Evolutionary conservation across 495 filamentous ascomycete species (phyloP), one percentile per base, ranked within the genome.

Genomic region (Recurvomyces mirabilis): DNA sequence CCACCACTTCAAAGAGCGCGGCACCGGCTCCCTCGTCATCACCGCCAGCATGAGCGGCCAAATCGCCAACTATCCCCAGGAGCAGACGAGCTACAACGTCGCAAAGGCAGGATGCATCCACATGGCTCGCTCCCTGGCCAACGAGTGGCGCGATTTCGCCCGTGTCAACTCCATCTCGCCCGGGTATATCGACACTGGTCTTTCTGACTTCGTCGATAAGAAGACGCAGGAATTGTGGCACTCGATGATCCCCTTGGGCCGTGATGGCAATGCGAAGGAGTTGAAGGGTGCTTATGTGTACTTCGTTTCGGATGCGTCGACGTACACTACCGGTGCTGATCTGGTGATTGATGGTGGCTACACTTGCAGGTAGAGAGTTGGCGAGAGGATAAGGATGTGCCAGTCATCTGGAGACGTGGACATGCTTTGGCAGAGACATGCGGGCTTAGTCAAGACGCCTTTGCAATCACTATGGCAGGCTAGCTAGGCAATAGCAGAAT

Each of bases 241-340:
- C 53, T 68, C 63, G 47, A 87, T 86, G 82, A 86, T 85, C 36
- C 82, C 83, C 3, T 71, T 87, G 69, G 79, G 78, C 17, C 72
- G 83, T 14, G 68, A 82, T 36, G 83, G 82, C 24, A 65, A 81
- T 20, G 81, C 82, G 0, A 84, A 85, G 70, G 84, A 89, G 72
- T 60, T 89, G 28, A 89, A 89, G 75, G 83, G 79, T 4, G 81
- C 80, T 4, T 89, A 87, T 60, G 78, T 87, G 5, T 89, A 87
- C 58, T 60, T 89, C 49, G 68, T 70, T 47, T 77, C 71, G 52
- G 81, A 89, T 63, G 84, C 84, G 6, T 77, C 42, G 24, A 52
- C 49, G 14, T 62, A 62, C 53, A 52, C 49, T 11, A 76, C 60
- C 13, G 73, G 73, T 21, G 55, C 65, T 7, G 72, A 77, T 43